These are phyloP conservation scores for Rheum nobile DNA, from an alignment of 148 eudicot genomes.

Conservation along the genomic window DNA sequence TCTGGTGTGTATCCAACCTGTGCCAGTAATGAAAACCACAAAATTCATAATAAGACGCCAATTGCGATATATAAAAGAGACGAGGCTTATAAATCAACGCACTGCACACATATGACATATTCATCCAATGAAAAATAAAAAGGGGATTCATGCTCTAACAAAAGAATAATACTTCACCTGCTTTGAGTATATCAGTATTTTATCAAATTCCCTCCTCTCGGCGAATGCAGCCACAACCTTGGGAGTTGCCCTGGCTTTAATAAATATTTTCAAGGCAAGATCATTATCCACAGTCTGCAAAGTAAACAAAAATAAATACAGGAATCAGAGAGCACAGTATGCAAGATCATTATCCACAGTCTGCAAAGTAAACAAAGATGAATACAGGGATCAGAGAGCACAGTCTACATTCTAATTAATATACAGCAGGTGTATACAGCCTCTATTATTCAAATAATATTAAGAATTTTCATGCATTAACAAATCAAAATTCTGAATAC, in stretches of 20 bases:
- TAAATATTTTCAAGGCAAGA: slow-evolving; percentile 89
- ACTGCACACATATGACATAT: neutral
- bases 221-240: slow-evolving; percentile 98
- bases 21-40: neutral
- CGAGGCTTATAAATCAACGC: neutral
- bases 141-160: slow-evolving; percentile 1
- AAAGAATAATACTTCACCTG: slow-evolving; percentile 38
- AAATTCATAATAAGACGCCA: neutral
- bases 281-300: slow-evolving; percentile 93
- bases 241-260: slow-evolving; percentile 98
- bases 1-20: slow-evolving; percentile 99
- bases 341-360: no score
- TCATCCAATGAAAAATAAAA: neutral
- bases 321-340: neutral
- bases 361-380: neutral
- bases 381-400: neutral
- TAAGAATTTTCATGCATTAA: neutral
- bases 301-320: neutral
- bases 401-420: neutral
- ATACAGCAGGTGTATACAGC: no score
- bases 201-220: slow-evolving; percentile 91
- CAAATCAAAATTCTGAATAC: neutral
- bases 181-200: slow-evolving; percentile 85
- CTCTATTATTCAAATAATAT: neutral
- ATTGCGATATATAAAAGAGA: neutral